Base-by-base conservation (phyloP, 345 rosid species). In the Linum trigynum region DNA sequence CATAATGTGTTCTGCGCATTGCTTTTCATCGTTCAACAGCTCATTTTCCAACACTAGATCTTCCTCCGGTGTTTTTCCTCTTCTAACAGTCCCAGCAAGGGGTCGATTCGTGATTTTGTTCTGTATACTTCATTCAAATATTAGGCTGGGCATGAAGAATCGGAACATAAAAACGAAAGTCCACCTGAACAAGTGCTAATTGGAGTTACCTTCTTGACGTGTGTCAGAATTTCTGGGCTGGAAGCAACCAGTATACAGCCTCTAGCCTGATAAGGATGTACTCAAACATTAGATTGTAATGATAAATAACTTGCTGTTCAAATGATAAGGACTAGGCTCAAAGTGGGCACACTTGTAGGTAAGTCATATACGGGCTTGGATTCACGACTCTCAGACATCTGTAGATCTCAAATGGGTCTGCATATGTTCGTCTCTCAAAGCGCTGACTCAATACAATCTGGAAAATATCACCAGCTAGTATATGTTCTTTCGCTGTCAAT, bases 401-500 rank as follows among this genome's bases (percentile, higher is more conserved):
- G 64, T 90, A 92, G 55, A 92, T 76, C 79, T 92, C 97, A 85
- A 92, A 92, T 38, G 97, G 98, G 38, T 92, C 98, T 2, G 96
- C 97, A 75, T 82, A 92, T 53, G 97, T 92, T 65, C 90, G 75
- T 63, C 92, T 83, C 65, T 90, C 96, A 79, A 92, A 92, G 56
- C 96, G 89, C 77, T 92, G 97, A 74, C 97, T 92, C 72, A 92
- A 81, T 56, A 92, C 98, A 64, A 92, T 92, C 83, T 92, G 97
- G 71, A 92, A 92, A 69, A 92, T 92, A 70, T 92, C 96, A 55
- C 97, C 98, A 60, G 96, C 87, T 74, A 86, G 65, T 61, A 90
- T 88, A 68, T 84, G 96, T 75, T 90, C 97, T 66, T 90, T 92
- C 38, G 96, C 90, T 75, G 70, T 76, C 78, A 90, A 70, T 51